Evolutionary conservation across 345 rosid species (phyloP), one percentile per base, ranked within the genome.

Genomic region (Sisymbrium irio): DNA sequence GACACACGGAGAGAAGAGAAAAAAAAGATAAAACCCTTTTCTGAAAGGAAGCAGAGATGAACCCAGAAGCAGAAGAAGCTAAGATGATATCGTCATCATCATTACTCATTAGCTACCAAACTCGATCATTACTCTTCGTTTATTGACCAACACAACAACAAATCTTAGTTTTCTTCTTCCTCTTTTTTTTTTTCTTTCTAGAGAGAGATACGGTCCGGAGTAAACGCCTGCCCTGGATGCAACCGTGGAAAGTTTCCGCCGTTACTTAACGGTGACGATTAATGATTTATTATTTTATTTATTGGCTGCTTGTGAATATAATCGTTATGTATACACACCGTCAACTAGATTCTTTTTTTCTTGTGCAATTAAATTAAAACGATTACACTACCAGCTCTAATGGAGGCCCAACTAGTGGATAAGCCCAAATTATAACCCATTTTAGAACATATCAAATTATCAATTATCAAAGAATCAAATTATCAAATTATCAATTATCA

Each of bases 191-290:
- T 33, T 4, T 10, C 22, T 4, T 7, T 40, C 27, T 41, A 46
- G 60, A 69, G 72, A 62, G 77, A 75, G 30, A 59, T 27, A 61
- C 69, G 46, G 58, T 1, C 32, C 8, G 18, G 67, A 40, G 81
- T 68, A 57, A 67, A 75, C 69, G 82, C 87, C 86, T 75, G 58
- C 82, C 66, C 83, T 72, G 77, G 86, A 81, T 84, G 77, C 6
- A 28, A 65, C 88, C 83, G 67, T 65, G 35, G 19, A 27, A 54
- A 68, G 20, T 39, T 19, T 15, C 10, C 49, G 2, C 85, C 84
- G 83, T 82, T 75, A 79, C 15, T 69, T 82, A 66, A 84, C 84
- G 82, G 81, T 77, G 77, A 84, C 77, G 77, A 66, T 77, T 12
- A 18, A 36, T 40, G 32, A n/a, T n/a, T n/a, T n/a, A n/a, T n/a